These are phyloP conservation scores for Diaporthe citrichinensis DNA, from an alignment of 2,329 filamentous ascomycete species.

Conservation along the genomic window DNA sequence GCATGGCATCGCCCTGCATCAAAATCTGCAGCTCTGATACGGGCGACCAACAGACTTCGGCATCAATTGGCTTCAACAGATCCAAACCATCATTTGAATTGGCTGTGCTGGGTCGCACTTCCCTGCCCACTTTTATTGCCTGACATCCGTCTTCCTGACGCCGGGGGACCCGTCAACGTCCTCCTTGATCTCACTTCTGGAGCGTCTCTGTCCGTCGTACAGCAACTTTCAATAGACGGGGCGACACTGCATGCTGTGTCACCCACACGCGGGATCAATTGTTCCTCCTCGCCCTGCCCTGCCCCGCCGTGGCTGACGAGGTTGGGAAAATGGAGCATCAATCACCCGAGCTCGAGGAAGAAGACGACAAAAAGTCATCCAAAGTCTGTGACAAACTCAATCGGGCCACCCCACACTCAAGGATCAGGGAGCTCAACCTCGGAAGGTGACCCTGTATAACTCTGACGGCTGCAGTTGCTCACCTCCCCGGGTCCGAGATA, in stretches of 20 bases:
- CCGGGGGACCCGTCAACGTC: background rate
- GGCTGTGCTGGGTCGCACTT: slow-evolving; percentile 8
- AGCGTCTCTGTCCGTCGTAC: slow-evolving; percentile 14
- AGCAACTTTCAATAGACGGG: background rate
- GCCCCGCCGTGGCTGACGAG: background rate
- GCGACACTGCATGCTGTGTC: background rate
- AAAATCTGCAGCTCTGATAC: slow-evolving; percentile 28
- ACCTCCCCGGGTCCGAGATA: slow-evolving; percentile 24
- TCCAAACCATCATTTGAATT: slow-evolving; percentile 16
- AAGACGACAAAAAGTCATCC: slow-evolving; percentile 21
- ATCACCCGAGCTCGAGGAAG: background rate
- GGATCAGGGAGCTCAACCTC: background rate
- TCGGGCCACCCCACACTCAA: slow-evolving; percentile 27
- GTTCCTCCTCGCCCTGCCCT: background rate
- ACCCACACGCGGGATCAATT: slow-evolving; percentile 6
- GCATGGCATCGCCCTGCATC: slow-evolving; percentile 33
- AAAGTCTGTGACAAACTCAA: slow-evolving; percentile 24
- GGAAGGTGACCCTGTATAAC: background rate
- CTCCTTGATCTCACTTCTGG: background rate
- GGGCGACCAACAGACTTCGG: background rate
- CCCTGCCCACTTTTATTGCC: slow-evolving; percentile 19
- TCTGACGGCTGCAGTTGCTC: slow-evolving; percentile 16
- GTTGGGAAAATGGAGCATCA: background rate
- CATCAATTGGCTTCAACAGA: slow-evolving; percentile 29
- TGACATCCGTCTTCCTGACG: background rate